Evolutionary conservation across 192 early-diverging fungal genomes (phyloP).

Genomic region (Jimgerdemannia lactiflua): DNA sequence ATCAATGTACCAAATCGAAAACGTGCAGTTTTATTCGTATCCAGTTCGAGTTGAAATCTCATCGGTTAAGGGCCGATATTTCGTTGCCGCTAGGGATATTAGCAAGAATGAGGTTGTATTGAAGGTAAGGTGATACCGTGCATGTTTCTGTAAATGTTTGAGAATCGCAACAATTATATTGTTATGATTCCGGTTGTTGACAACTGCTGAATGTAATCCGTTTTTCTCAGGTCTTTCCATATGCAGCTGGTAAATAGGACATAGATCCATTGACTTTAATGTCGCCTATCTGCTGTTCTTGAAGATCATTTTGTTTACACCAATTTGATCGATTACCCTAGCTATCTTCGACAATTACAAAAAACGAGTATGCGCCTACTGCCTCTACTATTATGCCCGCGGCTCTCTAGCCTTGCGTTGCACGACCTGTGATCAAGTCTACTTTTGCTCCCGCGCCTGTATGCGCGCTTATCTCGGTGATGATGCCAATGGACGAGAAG

Average conservation of each 20-base stretch:
- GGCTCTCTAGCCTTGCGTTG: conserved; percentile 51
- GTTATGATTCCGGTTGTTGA: too few species aligned
- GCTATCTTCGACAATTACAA: conserved; percentile 57
- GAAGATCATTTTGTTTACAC: neutral
- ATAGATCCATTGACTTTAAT: neutral
- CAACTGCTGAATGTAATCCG: too few species aligned
- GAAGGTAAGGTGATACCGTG: too few species aligned
- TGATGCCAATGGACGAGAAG: conserved; percentile 31
- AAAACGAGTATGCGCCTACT: conserved; percentile 61
- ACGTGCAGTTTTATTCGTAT: too few species aligned
- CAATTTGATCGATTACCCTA: neutral
- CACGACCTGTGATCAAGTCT: conserved; percentile 56
- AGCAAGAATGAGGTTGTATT: too few species aligned
- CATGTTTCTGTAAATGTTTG: too few species aligned
- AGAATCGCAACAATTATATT: too few species aligned
- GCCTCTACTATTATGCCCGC: conserved; percentile 50
- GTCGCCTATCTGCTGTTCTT: neutral
- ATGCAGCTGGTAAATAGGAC: neutral
- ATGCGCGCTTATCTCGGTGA: conserved; percentile 1
- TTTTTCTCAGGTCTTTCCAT: neutral
- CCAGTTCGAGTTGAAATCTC: too few species aligned
- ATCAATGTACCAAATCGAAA: too few species aligned
- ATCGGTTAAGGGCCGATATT: too few species aligned
- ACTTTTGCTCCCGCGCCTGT: conserved; percentile 52
- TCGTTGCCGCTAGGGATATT: too few species aligned